Evolutionary conservation across 169 alveolate genomes (phyloP).

Genomic region (Plasmodium vinckei): DNA sequence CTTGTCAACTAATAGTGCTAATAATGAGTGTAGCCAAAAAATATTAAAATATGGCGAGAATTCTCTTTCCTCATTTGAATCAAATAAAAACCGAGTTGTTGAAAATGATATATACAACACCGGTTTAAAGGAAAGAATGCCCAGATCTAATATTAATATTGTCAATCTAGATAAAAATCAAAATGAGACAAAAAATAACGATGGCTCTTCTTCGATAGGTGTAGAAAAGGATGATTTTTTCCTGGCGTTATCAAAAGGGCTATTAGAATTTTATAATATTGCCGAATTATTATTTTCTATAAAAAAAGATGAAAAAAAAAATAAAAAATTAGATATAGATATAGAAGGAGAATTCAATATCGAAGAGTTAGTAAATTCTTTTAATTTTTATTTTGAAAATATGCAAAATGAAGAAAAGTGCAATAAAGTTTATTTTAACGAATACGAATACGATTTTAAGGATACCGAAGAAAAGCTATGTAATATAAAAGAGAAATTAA

Average conservation of each 20-base stretch:
- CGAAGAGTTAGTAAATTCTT: conserved; percentile 27
- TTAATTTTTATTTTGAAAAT: conserved; percentile 49
- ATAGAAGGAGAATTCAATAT: conserved; percentile 2
- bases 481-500: conserved; percentile 34
- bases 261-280: conserved; percentile 22
- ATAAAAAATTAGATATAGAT: neutral
- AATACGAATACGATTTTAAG: neutral
- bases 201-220: neutral
- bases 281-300: conserved; percentile 35
- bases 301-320: neutral
- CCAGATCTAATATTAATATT: too few species aligned
- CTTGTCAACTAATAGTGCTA: conserved; percentile 1
- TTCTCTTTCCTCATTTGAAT: too few species aligned
- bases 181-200: neutral
- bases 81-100: neutral
- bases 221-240: conserved; percentile 5
- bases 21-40: neutral
- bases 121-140: too few species aligned
- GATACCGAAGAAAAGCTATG: conserved; percentile 24
- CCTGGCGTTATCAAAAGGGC: conserved; percentile 5
- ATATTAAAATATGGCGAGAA: neutral
- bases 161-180: neutral
- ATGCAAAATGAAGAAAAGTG: neutral
- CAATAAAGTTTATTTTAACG: conserved; percentile 11
- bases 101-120: neutral